Conservation (phyloP, 2,329 filamentous ascomycete genomes). For the Remersonia thermophila region DNA sequence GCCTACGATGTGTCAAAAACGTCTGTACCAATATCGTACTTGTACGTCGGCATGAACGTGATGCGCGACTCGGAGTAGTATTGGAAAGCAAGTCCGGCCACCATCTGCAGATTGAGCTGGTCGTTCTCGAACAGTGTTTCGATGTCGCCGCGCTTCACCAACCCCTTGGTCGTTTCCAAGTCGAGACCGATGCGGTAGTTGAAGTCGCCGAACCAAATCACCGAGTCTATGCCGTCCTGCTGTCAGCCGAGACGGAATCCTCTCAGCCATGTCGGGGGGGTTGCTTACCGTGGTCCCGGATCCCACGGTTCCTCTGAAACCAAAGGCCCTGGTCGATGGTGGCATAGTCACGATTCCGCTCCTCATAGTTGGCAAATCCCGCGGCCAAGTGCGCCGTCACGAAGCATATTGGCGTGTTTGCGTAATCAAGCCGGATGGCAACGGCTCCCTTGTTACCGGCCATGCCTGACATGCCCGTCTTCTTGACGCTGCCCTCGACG, state of each 20-base stretch:
- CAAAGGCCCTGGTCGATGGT: slow-evolving; percentile 78
- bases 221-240: slow-evolving; percentile 38
- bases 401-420: slow-evolving; percentile 84
- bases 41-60: slow-evolving; percentile 86
- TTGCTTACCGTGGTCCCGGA: slow-evolving; percentile 68
- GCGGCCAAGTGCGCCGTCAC: slow-evolving; percentile 94
- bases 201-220: slow-evolving; percentile 96
- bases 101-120: slow-evolving; percentile 93
- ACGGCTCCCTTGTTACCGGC: slow-evolving; percentile 97
- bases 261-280: not conserved
- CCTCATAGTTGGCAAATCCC: slow-evolving; percentile 92
- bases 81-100: slow-evolving; percentile 76
- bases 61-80: slow-evolving; percentile 87
- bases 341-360: slow-evolving; percentile 83
- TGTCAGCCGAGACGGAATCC: slow-evolving; percentile 8
- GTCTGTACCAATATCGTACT: slow-evolving; percentile 81
- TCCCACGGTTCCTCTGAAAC: slow-evolving; percentile 82
- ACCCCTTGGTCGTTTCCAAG: slow-evolving; percentile 62
- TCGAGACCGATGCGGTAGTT: slow-evolving; percentile 89
- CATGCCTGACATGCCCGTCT: slow-evolving; percentile 88
- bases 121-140: slow-evolving; percentile 82
- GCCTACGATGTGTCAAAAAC: slow-evolving; percentile 82
- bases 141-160: slow-evolving; percentile 62
- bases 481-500: slow-evolving; percentile 91
- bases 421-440: slow-evolving; percentile 89